Conservation (phyloP, 2,329 filamentous ascomycete genomes). For the Beauveria rudraprayagi region DNA sequence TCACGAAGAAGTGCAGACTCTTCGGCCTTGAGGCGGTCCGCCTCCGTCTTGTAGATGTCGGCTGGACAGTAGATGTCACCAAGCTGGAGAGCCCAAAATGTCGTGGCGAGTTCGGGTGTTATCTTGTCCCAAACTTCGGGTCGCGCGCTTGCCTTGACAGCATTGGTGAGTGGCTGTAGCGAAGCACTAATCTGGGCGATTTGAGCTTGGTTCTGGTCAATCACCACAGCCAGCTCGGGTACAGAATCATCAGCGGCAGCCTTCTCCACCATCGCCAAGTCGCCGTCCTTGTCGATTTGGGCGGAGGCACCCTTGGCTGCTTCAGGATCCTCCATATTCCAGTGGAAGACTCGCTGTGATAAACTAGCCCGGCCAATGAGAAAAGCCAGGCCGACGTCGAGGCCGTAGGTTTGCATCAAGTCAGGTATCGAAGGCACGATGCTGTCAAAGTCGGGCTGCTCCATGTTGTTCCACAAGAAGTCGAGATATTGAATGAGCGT, state of each 20-base stretch:
- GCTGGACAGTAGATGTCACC: slow-evolving; percentile 72
- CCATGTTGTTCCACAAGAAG: slow-evolving; percentile 71
- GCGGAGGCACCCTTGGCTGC: slow-evolving; percentile 22
- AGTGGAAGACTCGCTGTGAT: slow-evolving; percentile 50
- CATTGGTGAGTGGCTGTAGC: slow-evolving; percentile 65
- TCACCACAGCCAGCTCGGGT: slow-evolving; percentile 19
- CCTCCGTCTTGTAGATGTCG: slow-evolving; percentile 70
- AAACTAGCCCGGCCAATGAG: slow-evolving; percentile 72
- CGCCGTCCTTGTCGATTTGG: slow-evolving; percentile 45
- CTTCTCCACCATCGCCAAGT: slow-evolving; percentile 42
- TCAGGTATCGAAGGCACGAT: slow-evolving; percentile 67
- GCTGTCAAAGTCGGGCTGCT: slow-evolving; percentile 66
- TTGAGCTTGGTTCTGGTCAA: slow-evolving; percentile 21
- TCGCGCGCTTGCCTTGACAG: slow-evolving; percentile 54
- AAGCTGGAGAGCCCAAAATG: slow-evolving; percentile 86
- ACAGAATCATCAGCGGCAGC: slow-evolving; percentile 20
- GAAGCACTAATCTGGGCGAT: slow-evolving; percentile 22
- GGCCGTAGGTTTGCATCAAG: slow-evolving; percentile 68
- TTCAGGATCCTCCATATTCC: slow-evolving; percentile 30
- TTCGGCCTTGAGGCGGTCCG: slow-evolving; percentile 58
- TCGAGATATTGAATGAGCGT: slow-evolving; percentile 85
- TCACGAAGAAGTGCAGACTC: slow-evolving; percentile 61
- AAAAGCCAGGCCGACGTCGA: slow-evolving; percentile 77
- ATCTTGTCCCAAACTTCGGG: slow-evolving; percentile 60
- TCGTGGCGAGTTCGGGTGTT: slow-evolving; percentile 73